These are phyloP conservation scores for Trametes elegans DNA, from an alignment of 768 basidiomycete species.

Conservation along the genomic window DNA sequence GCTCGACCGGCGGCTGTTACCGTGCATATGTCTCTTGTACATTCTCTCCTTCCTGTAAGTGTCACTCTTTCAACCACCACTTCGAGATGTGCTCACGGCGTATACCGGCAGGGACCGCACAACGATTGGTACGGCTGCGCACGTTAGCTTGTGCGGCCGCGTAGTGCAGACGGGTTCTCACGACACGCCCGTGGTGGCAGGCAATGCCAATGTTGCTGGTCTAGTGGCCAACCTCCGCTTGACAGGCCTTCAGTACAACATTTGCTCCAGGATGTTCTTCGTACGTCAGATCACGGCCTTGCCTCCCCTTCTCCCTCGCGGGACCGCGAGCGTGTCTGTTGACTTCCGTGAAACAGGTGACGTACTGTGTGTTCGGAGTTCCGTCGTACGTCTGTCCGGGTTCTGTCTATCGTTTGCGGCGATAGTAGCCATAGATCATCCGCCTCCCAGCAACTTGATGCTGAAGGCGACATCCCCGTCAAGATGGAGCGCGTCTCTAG, in stretches of 20 bases:
- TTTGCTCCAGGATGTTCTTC: conserved; percentile 6
- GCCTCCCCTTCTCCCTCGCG: neutral
- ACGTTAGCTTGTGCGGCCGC: too few species aligned
- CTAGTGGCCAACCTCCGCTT: neutral
- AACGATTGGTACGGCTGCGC: too few species aligned
- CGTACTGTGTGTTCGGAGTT: conserved; percentile 9
- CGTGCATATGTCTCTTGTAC: too few species aligned
- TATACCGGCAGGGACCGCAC: too few species aligned
- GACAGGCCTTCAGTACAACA: conserved; percentile 10
- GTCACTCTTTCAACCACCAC: too few species aligned
- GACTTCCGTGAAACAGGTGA: too few species aligned
- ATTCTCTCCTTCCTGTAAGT: too few species aligned
- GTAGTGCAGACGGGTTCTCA: too few species aligned
- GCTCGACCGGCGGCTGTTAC: too few species aligned
- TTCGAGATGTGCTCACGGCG: too few species aligned
- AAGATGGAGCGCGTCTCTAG: neutral
- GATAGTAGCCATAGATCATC: neutral
- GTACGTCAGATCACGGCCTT: neutral
- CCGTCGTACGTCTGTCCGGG: conserved; percentile 13
- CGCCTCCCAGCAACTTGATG: conserved; percentile 1
- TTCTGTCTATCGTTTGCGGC: neutral
- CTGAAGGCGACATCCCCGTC: conserved; percentile 10
- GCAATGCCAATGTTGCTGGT: neutral
- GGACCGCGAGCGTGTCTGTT: too few species aligned
- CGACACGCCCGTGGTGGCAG: too few species aligned